Evolutionary conservation across 306 rosid species (phyloP), one percentile per base, ranked within the genome.

Genomic region (Cyclanthera cordifolia): DNA sequence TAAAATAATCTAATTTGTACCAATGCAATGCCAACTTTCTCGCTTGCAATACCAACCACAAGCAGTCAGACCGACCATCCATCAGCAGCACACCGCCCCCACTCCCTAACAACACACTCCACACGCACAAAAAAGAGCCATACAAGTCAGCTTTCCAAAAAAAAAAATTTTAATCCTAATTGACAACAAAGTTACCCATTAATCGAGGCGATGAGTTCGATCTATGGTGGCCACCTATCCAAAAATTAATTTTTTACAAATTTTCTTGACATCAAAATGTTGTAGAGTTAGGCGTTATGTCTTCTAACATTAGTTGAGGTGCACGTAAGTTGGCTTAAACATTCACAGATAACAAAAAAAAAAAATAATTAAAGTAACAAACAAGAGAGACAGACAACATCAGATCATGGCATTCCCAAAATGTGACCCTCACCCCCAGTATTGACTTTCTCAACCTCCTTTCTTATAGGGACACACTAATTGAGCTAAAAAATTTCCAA

Each of bases 341-440:
- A n/a, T n/a, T n/a, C n/a, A n/a, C n/a, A n/a, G n/a, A n/a, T n/a
- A n/a, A 61, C 2, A 19, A 19, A 45, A 1, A 45, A n/a, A n/a
- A n/a, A n/a, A n/a, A n/a, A n/a, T n/a, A n/a, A n/a, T 10, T 37
- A 37, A n/a, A n/a, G 43, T 37, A 37, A 37, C 43, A 17, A 45
- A 57, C 70, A 46, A n/a, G n/a, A n/a, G n/a, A n/a, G n/a, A 15
- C 41, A 65, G 21, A 46, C 37, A 47, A 54, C 27, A 37, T 66
- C 71, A 66, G n/a, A 46, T 66, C 71, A 66, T 47, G 70, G 39
- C 70, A 65, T 25, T 23, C 15, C 30, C 30, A 57, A 46, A 65
- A 45, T 5, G 19, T 21, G 70, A 66, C 69, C 32, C 32, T 41
- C 49, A 5, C 41, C 41, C 8, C 41, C 41, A 34, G 3, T 34